Base-by-base conservation (phyloP, 2,329 filamentous ascomycete genomes). In the Fusarium haematococcum region DNA sequence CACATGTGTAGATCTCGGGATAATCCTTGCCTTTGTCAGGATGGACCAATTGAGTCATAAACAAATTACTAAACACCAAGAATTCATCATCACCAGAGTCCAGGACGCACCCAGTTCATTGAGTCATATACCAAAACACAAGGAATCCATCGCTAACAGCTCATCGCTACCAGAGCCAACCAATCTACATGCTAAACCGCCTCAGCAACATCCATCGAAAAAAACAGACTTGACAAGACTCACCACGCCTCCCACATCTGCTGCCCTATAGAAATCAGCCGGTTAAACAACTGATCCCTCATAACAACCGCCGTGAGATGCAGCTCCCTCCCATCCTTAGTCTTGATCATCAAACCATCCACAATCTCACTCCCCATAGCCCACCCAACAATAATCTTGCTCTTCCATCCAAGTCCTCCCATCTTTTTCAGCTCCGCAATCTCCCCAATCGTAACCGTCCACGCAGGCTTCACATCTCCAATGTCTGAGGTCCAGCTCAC, bases 211-310 rank as follows among this genome's bases (percentile, higher is more conserved):
- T 33, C 45, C 2, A 16, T 48, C 11, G 43, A 43, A 11, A 32
- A 16, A 20, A 43, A 16, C 33, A 30, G n/a, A 14, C 20, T 43
- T 16, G 20, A 14, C 23, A 13, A 7, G 23, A 58, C 50, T 71
- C 63, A 96, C 91, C 90, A 94, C 65, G 89, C 88, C 85, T 95
- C 93, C 94, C 94, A 97, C 86, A 95, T 95, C 87, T 97, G 94
- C 16, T 88, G 88, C 1, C 93, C 93, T 83, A 96, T 93, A 3
- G 93, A 90, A 67, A 95, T 84, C 65, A 96, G 80, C 18, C 94
- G 89, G 83, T 97, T 97, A 79, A 97, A 97, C 48, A 97, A 80
- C 83, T 96, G 93, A 76, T 97, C 93, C 43, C 94, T 83, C 78
- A 93, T 83, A 33, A 89, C 86, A 80, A 96, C 87, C 1, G 94